Percentiles rank a stretch among this genome's conserved stretches.
Evolutionary conservation across 495 filamentous ascomycete genomes (phyloP).

Genomic region (Tuber melanosporum): DNA sequence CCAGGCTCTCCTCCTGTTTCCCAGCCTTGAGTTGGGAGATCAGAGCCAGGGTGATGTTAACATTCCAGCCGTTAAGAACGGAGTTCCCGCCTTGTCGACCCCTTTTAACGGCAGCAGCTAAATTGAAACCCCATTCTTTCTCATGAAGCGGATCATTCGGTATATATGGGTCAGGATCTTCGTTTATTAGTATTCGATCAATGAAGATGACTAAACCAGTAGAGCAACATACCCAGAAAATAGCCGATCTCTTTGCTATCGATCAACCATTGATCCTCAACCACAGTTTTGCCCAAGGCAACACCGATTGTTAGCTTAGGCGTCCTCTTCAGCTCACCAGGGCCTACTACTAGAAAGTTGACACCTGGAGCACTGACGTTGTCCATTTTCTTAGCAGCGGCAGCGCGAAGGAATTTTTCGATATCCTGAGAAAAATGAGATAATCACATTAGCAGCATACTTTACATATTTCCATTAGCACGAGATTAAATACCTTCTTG

Average conservation of each 20-base stretch:
- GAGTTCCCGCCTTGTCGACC: slow-evolving; percentile 31
- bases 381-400: slow-evolving; percentile 29
- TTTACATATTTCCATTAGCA: background rate
- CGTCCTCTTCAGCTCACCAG: slow-evolving; percentile 38
- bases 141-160: slow-evolving; percentile 31
- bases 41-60: slow-evolving; percentile 33
- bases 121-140: slow-evolving; percentile 33
- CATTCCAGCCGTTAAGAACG: slow-evolving; percentile 24
- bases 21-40: slow-evolving; percentile 31
- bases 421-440: slow-evolving; percentile 19
- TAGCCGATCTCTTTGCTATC: slow-evolving; percentile 35
- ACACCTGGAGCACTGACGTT: slow-evolving; percentile 30
- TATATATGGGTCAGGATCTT: slow-evolving; percentile 35
- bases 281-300: slow-evolving; percentile 30
- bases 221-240: slow-evolving; percentile 21
- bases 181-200: slow-evolving; percentile 1
- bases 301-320: slow-evolving; percentile 36
- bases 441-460: background rate
- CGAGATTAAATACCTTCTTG: slow-evolving; percentile 16
- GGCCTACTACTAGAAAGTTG: slow-evolving; percentile 38
- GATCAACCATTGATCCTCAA: slow-evolving; percentile 38
- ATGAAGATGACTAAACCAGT: background rate
- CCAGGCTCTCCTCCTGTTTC: slow-evolving; percentile 30
- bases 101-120: slow-evolving; percentile 27
- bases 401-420: slow-evolving; percentile 36